Conservation (phyloP, 129 eudicot species). For the Erigeron canadensis region DNA sequence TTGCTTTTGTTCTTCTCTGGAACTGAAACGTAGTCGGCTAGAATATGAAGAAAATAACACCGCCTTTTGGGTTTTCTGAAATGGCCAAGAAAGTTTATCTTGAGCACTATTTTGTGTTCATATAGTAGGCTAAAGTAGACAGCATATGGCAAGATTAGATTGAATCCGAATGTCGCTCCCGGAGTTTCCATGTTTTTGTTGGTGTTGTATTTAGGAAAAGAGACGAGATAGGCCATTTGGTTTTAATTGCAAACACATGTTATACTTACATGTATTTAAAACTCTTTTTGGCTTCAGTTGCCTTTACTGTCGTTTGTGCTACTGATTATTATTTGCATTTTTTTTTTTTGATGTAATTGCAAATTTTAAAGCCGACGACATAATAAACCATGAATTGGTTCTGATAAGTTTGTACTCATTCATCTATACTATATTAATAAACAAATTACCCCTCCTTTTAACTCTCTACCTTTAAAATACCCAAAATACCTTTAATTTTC, state of each 20-base stretch:
- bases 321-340: background rate
- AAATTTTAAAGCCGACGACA: too few relatives aligned
- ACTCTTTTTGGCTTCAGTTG: too few relatives aligned
- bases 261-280: too few relatives aligned
- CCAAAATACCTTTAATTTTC: too few relatives aligned
- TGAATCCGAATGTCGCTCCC: conserved; percentile 5
- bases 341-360: background rate
- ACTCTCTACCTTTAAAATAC: too few relatives aligned
- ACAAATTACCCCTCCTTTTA: too few relatives aligned
- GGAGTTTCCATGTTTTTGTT: conserved; percentile 12
- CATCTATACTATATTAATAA: too few relatives aligned
- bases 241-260: conserved; percentile 13
- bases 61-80: conserved; percentile 3
- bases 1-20: conserved; percentile 17
- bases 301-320: too few relatives aligned
- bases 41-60: conserved; percentile 32
- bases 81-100: conserved; percentile 4
- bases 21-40: conserved; percentile 12
- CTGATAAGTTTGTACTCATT: too few relatives aligned
- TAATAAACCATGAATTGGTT: too few relatives aligned
- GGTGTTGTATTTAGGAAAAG: conserved; percentile 21
- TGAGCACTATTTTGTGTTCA: conserved; percentile 11
- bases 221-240: background rate
- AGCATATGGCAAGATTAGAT: background rate
- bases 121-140: conserved; percentile 20